phyloP scores from a whole-genome alignment of 208 protist species.

The Wallacemonas sp. region DNA sequence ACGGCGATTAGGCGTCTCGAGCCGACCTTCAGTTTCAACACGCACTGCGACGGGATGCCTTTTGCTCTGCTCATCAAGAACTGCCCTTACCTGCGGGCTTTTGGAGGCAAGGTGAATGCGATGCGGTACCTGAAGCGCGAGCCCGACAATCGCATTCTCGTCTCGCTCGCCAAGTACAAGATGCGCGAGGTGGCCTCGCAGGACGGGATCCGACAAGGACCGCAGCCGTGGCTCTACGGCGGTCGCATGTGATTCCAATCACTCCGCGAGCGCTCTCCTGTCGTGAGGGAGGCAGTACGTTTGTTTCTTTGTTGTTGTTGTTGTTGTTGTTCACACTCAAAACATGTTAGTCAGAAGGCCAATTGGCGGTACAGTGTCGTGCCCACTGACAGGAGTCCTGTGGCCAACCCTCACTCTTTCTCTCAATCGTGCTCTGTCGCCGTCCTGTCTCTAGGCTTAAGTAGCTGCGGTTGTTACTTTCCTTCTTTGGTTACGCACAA shows the following conservation, averaged over 20 bases:
- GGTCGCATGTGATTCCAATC: conserved; percentile 5
- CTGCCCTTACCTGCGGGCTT: conserved; percentile 68
- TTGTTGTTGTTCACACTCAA: neutral
- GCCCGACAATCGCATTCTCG: conserved; percentile 17
- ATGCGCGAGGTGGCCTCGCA: conserved; percentile 77
- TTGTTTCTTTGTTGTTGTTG: too few species aligned
- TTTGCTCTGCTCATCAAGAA: conserved; percentile 83
- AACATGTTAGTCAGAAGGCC: too few species aligned
- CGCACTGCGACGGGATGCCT: conserved; percentile 70
- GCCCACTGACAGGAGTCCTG: too few species aligned
- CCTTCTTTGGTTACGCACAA: too few species aligned
- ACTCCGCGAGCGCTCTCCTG: conserved; percentile 10
- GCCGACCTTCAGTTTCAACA: conserved; percentile 59
- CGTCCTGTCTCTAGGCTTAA: too few species aligned
- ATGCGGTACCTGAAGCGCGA: conserved; percentile 71
- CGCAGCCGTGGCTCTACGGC: conserved; percentile 77
- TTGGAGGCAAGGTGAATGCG: conserved; percentile 63
- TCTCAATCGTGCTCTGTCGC: neutral
- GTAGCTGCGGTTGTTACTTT: too few species aligned
- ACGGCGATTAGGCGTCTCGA: conserved; percentile 46
- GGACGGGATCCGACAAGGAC: conserved; percentile 78
- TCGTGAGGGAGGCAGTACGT: too few species aligned
- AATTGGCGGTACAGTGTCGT: too few species aligned
- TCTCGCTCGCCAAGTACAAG: conserved; percentile 78
- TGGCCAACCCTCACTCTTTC: too few species aligned